Base-by-base conservation (phyloP, 371 early-diverging fungal species). In the Homolaphlyctis polyrhiza region DNA sequence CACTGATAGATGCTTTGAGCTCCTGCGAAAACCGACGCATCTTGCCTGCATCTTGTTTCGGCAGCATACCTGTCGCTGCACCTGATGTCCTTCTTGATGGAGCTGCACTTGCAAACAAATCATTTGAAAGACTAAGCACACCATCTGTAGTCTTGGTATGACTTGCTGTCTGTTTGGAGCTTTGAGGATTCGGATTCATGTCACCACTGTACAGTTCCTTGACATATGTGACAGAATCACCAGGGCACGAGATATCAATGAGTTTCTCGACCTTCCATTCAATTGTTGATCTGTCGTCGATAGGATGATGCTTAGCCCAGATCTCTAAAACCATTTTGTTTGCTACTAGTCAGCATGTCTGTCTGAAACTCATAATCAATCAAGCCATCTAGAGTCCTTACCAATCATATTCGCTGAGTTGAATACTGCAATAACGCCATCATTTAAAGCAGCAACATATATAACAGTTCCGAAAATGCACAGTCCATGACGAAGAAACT, bases 381-480 rank as follows among this genome's bases (percentile, higher is more conserved):
- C n/a, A n/a, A n/a, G n/a, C n/a, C n/a, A n/a, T n/a, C n/a, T n/a
- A 39, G 32, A 11, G n/a, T 51, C 8, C 52, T 6, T n/a, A 51
- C 52, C 52, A 27, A 55, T 4, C 30, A 55, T 55, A 33, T 55
- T 55, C 18, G 30, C 35, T 4, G 55, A 33, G 55, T 30, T 55
- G 35, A 55, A 55, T 33, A 27, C 4, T 21, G 28, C 55, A 27
- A 33, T 30, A 18, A n/a, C 28, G 11, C 21, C 27, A 33, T 55
- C 55, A n/a, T 55, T 55, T 27, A 55, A 33, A 27, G 55, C 55
- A 3, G 55, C 3, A 5, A 27, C 55, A 27, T 8, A 11, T 3
- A 55, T 2, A 2, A 55, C 35, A 27, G 5, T 35, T 5, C 55
- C 55, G 32, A 55, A 55, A 21, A 55, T 25, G 18, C 30, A 55